Base-by-base conservation (phyloP, 352 stramenopile species). In the Phytophthora pisi region DNA sequence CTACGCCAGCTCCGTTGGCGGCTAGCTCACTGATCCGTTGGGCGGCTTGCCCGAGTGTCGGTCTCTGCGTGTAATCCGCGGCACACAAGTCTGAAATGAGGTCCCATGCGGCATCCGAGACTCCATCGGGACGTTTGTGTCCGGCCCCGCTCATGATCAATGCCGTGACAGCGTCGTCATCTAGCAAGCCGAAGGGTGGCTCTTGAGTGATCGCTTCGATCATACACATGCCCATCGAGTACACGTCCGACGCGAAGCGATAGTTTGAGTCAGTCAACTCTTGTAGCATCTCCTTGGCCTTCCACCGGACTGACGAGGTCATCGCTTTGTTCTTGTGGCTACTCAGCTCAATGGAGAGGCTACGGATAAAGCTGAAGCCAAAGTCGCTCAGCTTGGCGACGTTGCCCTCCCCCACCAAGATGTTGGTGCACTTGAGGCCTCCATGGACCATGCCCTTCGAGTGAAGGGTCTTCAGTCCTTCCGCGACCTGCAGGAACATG, bases 341-440 rank as follows among this genome's bases (percentile, higher is more conserved):
- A 38, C 56, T 55, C 50, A 61, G 16, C 30, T 66, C 45, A 5
- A 56, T 26, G 7, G 57, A 64, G 16, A 64, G 57, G 18, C 57
- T 49, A 13, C 57, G 57, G 13, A 64, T 30, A 15, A 26, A 49
- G 34, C 57, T 64, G 26, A 64, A 55, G 3, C 57, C 57, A 30
- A 64, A 64, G 31, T 64, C 57, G 16, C 18, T 18, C 2, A 58
- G 23, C 34, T 58, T 50, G 0, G 15, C 52, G 4, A 49, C 20
- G 34, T 58, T 58, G 15, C 13, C 34, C 5, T 58, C 36, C 23
- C 4, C 52, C 6, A 58, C n/a, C 24, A 58, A 58, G 11, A 58
- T 51, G 40, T 61, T 65, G 49, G 31, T 58, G 36, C 58, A 65
- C 15, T 65, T 65, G 1, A 65, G 49, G 43, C 31, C 58, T 31